A percentile compares a stretch with the other conserved stretches of the same genome.
Conservation (phyloP, 1,284 basidiomycete species). For the Ganoderma boninense region DNA sequence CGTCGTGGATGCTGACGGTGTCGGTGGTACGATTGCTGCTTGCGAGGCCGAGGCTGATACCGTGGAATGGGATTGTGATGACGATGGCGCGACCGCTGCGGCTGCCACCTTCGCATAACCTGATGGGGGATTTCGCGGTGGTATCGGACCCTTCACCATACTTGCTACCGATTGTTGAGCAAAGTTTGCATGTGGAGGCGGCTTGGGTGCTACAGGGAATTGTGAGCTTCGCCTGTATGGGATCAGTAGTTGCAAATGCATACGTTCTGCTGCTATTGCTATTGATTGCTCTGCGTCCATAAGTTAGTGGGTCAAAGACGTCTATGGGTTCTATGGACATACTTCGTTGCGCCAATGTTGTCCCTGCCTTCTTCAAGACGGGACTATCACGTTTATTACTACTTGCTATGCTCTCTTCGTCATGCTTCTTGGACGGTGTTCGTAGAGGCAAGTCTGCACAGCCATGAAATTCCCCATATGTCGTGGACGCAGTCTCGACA, state of each 20-base stretch:
- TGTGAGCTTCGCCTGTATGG: conserved; percentile 20
- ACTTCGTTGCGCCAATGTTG: conserved; percentile 73
- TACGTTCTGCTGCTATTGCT: conserved; percentile 56
- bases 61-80: conserved; percentile 36
- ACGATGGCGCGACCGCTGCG: conserved; percentile 69
- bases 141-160: conserved; percentile 75
- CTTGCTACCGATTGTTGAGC: conserved; percentile 83
- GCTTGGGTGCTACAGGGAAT: conserved; percentile 60
- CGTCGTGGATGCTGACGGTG: conserved; percentile 44
- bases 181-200: conserved; percentile 84
- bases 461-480: background rate
- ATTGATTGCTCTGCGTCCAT: conserved; percentile 53
- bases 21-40: conserved; percentile 45
- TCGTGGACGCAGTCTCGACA: background rate
- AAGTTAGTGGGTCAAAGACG: conserved; percentile 5
- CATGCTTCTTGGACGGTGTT: conserved; percentile 74
- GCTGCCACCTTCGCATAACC: conserved; percentile 93
- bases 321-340: conserved; percentile 38
- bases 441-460: conserved; percentile 61
- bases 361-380: conserved; percentile 76
- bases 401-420: conserved; percentile 76
- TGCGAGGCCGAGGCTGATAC: conserved; percentile 46
- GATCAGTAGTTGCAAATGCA: conserved; percentile 30
- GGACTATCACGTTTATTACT: conserved; percentile 82
- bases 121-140: conserved; percentile 58